phyloP scores from a whole-genome alignment of 257 asterid genomes.

The Solanum bulbocastanum region DNA sequence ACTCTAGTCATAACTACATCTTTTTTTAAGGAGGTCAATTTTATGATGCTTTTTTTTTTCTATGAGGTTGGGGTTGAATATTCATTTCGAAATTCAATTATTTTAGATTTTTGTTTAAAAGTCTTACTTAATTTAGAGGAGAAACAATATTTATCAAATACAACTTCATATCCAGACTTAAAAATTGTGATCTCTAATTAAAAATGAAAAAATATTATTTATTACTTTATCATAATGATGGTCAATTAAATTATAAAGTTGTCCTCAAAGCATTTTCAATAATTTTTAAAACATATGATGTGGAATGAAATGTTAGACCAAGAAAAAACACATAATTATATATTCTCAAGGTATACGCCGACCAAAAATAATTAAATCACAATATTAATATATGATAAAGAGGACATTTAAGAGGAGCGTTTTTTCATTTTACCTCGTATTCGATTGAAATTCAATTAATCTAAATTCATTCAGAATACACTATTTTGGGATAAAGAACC shows the following conservation, averaged over 20 bases:
- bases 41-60: not conserved
- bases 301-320: not conserved
- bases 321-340: not conserved
- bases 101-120: not conserved
- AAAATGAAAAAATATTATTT: not conserved
- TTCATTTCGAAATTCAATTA: rapidly evolving
- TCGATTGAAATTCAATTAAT: not conserved
- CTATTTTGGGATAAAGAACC: rapidly evolving
- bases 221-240: rapidly evolving
- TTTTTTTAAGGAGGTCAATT: not conserved
- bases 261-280: not conserved
- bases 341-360: not conserved
- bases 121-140: rapidly evolving
- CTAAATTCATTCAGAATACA: not conserved
- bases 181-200: not conserved
- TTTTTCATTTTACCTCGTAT: no score
- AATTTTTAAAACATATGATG: not conserved
- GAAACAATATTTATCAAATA: not conserved
- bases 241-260: not conserved
- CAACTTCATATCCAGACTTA: not conserved
- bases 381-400: not conserved
- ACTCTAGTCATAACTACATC: not conserved
- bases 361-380: not conserved
- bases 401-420: not conserved
- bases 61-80: not conserved